phyloP scores from a whole-genome alignment of 176 grass and related monocot genomes.

The Urochloa ruziziensis region DNA sequence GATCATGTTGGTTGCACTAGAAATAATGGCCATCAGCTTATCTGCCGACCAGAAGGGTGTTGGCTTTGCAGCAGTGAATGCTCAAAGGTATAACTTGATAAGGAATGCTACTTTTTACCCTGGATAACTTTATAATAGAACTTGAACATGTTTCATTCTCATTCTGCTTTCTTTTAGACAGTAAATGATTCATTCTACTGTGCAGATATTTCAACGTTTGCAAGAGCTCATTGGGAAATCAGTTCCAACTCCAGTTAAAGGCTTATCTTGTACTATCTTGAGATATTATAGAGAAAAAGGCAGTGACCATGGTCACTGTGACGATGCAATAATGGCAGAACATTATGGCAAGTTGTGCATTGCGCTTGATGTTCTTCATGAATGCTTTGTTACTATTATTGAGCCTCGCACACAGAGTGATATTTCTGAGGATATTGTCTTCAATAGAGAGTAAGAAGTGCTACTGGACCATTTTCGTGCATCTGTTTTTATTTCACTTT shows the following conservation, averaged over 20 bases:
- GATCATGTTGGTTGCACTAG: conserved; percentile 74
- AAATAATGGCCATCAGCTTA: conserved; percentile 38
- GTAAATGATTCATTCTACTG: conserved; percentile 7
- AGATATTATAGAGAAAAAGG: conserved; percentile 44
- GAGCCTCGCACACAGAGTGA: conserved; percentile 66
- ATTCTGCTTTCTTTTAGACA: background rate
- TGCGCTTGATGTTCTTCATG: conserved; percentile 71
- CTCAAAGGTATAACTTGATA: conserved; percentile 49
- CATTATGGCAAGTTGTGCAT: conserved; percentile 56
- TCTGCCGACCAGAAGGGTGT: conserved; percentile 38
- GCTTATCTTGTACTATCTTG: conserved; percentile 64
- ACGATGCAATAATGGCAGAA: conserved; percentile 47
- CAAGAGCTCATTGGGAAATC: conserved; percentile 49
- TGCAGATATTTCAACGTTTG: conserved; percentile 58
- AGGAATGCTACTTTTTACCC: conserved; percentile 1
- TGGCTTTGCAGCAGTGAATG: conserved; percentile 78
- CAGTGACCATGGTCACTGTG: conserved; percentile 19
- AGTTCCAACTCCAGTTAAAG: conserved; percentile 41
- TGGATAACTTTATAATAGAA: conserved; percentile 6
- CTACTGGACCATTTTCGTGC: conserved; percentile 21
- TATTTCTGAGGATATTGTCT: conserved; percentile 67
- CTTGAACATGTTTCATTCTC: conserved; percentile 3
- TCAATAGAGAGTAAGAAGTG: conserved; percentile 73
- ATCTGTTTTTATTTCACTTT: conserved; percentile 31
- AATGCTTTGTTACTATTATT: conserved; percentile 76